A percentile compares a stretch with the other conserved stretches of the same genome.
Conservation (phyloP, 345 rosid genomes). For the Eucalyptus leucophloia region DNA sequence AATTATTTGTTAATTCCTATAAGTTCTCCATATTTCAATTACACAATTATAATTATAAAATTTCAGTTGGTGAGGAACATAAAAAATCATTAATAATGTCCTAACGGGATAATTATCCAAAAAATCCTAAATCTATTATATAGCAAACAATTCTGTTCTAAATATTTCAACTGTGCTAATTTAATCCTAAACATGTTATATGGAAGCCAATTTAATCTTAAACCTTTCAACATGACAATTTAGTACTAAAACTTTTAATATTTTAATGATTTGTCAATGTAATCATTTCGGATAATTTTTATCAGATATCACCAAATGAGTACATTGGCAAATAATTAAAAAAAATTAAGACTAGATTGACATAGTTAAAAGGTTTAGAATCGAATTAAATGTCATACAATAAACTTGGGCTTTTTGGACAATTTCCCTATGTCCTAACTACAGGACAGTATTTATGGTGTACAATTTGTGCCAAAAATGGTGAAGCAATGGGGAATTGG, state of each 20-base stretch:
- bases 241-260: not conserved
- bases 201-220: no score
- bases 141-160: no score
- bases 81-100: not conserved
- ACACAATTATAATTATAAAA: not conserved
- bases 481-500: conserved; percentile 8
- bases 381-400: no score
- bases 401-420: not conserved
- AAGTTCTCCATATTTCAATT: not conserved
- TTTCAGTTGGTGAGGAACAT: not conserved
- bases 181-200: no score
- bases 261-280: no score
- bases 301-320: not conserved
- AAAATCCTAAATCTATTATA: no score
- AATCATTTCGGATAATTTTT: not conserved
- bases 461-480: not conserved
- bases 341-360: no score
- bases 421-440: not conserved
- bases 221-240: no score
- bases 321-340: not conserved
- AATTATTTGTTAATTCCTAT: not conserved
- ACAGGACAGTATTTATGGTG: not conserved
- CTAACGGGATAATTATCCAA: no score
- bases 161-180: no score
- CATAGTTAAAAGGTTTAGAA: no score